Base-by-base conservation (phyloP, 345 rosid genomes). In the Hevea brasiliensis region DNA sequence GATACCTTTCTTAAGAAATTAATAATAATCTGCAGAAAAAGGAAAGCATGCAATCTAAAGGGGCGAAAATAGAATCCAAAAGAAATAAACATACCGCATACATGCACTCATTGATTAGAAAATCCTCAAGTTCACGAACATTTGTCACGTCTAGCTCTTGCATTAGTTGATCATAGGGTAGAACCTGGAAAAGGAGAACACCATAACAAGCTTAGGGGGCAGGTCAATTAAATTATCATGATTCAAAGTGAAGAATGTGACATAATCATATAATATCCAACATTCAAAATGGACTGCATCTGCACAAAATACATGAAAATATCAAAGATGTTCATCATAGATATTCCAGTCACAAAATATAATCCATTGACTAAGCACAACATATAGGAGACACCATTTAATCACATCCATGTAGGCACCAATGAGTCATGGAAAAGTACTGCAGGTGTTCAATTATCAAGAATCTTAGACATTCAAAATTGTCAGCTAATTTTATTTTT, bases 121-220 rank as follows among this genome's bases (percentile, higher is more conserved):
- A 95, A 86, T 95, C 98, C 80, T 95, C 98, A 72, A 95, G 99
- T 76, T 95, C 93, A 74, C 99, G 96, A 11, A 92, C 96, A 90
- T 95, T 95, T 65, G 85, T 68, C 67, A 95, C 89, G 76, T 92
- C 99, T 72, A 95, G 82, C 82, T 89, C 98, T 77, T 71, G 90
- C 98, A 92, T 92, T 60, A 95, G 87, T 64, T 84, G 84, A 84
- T 91, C 89, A 84, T 95, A 95, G 40, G 90, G 91, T 58, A 95
- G 81, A 9, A 95, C 96, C 99, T 95, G 66, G 20, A 71, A 65
- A 53, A 23, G 61, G 53, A 47, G 7, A 73, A 58, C 54, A 76
- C 58, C 54, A 72, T 9, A 68, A 40, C 70, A 71, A 74, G 14
- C 48, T 60, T 48, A 67, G 21, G 7, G 20, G 44, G 42, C 37